These are phyloP conservation scores for Xerophyta viscosa DNA, from an alignment of 106 monocot species.

Conservation along the genomic window DNA sequence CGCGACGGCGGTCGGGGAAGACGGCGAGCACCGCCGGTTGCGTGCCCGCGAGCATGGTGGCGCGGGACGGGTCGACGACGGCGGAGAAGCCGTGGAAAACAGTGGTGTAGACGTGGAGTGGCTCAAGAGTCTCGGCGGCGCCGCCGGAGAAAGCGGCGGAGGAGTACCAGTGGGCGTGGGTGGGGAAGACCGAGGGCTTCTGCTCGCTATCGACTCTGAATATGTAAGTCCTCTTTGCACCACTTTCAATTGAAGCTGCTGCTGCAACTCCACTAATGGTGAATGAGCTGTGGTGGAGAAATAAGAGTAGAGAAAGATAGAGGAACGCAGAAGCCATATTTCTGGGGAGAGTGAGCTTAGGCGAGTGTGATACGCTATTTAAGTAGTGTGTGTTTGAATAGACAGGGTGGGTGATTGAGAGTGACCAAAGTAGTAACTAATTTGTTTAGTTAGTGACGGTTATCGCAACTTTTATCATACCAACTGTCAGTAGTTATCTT, in stretches of 20 bases:
- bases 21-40: constrained; percentile 71
- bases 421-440: too few relatives aligned
- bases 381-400: too few relatives aligned
- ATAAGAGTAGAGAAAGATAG: too few relatives aligned
- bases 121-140: neutral
- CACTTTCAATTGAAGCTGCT: neutral
- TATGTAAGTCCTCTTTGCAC: constrained; percentile 61
- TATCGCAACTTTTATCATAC: too few relatives aligned
- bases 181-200: constrained; percentile 78
- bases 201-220: constrained; percentile 41
- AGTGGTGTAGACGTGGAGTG: constrained; percentile 73
- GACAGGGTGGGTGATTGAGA: too few relatives aligned
- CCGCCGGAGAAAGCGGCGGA: constrained; percentile 37
- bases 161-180: constrained; percentile 72
- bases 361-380: too few relatives aligned
- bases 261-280: neutral
- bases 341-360: too few relatives aligned
- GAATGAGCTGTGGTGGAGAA: too few relatives aligned
- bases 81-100: constrained; percentile 97
- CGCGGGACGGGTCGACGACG: constrained; percentile 28
- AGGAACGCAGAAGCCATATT: too few relatives aligned
- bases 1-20: constrained; percentile 63
- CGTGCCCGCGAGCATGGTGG: constrained; percentile 13
- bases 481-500: too few relatives aligned
- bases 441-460: too few relatives aligned